Percentiles rank a stretch among this genome's conserved stretches.
These are phyloP conservation scores for Flaveria trinervia DNA, from an alignment of 129 eudicot species.

Conservation along the genomic window DNA sequence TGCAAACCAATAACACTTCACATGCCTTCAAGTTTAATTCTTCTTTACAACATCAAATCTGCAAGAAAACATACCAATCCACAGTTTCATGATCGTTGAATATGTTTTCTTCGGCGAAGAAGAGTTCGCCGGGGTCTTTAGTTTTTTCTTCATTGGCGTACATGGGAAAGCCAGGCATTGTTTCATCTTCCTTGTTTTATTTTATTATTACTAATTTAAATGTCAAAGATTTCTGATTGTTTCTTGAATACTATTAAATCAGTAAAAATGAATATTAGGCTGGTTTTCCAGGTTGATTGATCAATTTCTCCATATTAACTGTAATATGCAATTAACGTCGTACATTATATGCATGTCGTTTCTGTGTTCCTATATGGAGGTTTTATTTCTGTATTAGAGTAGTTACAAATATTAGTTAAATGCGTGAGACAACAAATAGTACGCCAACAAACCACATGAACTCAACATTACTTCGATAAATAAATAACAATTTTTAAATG, in stretches of 20 bases:
- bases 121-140: conserved; percentile 35
- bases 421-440: conserved; percentile 3
- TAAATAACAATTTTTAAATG: background rate
- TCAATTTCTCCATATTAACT: background rate
- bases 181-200: conserved; percentile 18
- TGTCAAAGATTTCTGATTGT: background rate
- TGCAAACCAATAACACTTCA: background rate
- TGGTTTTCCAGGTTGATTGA: conserved; percentile 29
- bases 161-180: conserved; percentile 85
- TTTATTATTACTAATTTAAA: background rate
- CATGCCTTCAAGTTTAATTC: conserved; percentile 11
- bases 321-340: background rate
- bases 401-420: background rate
- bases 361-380: background rate
- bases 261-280: conserved; percentile 20
- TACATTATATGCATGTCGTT: background rate
- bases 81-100: conserved; percentile 24
- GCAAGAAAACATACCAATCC: conserved; percentile 16
- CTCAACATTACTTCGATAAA: conserved; percentile 15
- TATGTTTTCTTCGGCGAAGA: conserved; percentile 42
- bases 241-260: conserved; percentile 3
- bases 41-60: conserved; percentile 18
- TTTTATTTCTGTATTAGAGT: conserved; percentile 9
- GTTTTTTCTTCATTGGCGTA: conserved; percentile 56
- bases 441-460: conserved; percentile 39